Conservation (phyloP, 495 filamentous ascomycete species). For the Opeltia flavorubescens region DNA sequence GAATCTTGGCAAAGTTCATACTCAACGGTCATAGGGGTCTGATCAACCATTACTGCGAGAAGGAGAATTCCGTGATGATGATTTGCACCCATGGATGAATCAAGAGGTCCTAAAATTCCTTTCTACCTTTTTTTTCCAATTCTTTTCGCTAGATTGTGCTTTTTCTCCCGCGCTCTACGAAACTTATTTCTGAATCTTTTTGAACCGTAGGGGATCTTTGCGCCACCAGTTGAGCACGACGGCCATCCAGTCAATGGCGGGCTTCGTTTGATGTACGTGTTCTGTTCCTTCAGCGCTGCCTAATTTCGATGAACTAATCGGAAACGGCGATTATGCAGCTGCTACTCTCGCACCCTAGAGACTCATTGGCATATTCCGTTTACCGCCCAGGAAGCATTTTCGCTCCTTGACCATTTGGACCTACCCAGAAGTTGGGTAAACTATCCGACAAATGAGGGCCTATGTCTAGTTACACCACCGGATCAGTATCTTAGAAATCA, state of each 20-base stretch:
- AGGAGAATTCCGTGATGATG: not conserved
- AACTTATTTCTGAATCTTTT: not conserved
- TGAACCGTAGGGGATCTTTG: not conserved
- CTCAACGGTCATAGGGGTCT: not conserved
- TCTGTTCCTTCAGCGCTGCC: not conserved
- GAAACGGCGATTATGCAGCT: not conserved
- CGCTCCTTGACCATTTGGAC: not conserved
- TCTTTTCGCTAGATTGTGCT: not conserved
- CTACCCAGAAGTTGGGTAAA: not conserved
- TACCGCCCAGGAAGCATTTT: not conserved
- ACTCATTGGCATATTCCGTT: not conserved
- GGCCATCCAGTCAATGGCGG: not conserved
- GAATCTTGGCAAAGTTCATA: not conserved
- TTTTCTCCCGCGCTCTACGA: not conserved
- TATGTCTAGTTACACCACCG: not conserved
- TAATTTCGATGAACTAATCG: not conserved
- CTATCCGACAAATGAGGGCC: not conserved
- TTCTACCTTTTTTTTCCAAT: not conserved
- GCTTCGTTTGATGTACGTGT: not conserved
- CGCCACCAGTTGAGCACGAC: not conserved
- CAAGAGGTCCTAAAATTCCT: too few species aligned
- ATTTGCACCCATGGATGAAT: not conserved
- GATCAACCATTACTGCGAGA: not conserved
- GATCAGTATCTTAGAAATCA: not conserved
- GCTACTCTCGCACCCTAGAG: not conserved